Conservation (phyloP, 306 rosid species). For the Prunus persica region Prunus_persica_NCBIv2 NC_034012.1:2608501-2609000, state of each 20-base stretch:
- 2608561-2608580: background rate
- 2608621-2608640: background rate
- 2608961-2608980: background rate
- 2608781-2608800: background rate
- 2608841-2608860: background rate
- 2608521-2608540: too few species aligned
- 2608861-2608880: background rate
- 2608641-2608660: background rate
- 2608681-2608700: background rate
- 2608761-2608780: background rate
- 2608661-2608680: background rate
- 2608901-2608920: too few species aligned
- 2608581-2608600: background rate
- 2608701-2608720: constrained; percentile 9
- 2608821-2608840: background rate
- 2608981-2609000: background rate
- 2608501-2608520: background rate
- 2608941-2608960: background rate
- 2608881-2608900: background rate
- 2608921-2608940: background rate
- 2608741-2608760: background rate
- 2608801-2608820: background rate
- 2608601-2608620: background rate
- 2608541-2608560: background rate
- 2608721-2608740: background rate